Conservation (phyloP, 1,284 basidiomycete genomes). For the Athelia sp. region DNA sequence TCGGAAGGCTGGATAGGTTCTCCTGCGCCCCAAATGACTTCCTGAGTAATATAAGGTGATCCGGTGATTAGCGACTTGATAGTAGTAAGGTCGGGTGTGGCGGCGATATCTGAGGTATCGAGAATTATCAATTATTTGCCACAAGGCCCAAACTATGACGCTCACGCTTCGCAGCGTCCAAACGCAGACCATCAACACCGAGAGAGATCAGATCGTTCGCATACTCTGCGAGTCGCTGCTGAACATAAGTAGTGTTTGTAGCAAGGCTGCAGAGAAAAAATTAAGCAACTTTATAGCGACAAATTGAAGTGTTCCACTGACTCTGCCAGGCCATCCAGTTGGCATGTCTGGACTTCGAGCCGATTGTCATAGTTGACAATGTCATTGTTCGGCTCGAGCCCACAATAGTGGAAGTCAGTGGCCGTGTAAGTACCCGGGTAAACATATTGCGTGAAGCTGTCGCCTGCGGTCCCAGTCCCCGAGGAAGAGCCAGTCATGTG, state of each 20-base stretch:
- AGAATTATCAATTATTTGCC: too few species aligned
- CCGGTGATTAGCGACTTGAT: slow-evolving; percentile 41
- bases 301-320: too few species aligned
- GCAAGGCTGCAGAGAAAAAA: too few species aligned
- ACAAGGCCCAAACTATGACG: too few species aligned
- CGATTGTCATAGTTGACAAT: slow-evolving; percentile 53
- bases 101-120: slow-evolving; percentile 46
- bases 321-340: slow-evolving; percentile 56
- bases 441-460: slow-evolving; percentile 49
- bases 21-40: slow-evolving; percentile 49
- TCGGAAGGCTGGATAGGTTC: slow-evolving; percentile 51
- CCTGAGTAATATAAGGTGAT: slow-evolving; percentile 52
- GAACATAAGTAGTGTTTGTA: slow-evolving; percentile 54
- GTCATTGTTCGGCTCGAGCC: slow-evolving; percentile 43
- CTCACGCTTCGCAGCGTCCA: slow-evolving; percentile 66
- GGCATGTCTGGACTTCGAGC: slow-evolving; percentile 55
- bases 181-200: slow-evolving; percentile 58
- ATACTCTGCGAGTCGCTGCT: slow-evolving; percentile 46
- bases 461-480: slow-evolving; percentile 49
- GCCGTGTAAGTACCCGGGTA: slow-evolving; percentile 53
- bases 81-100: slow-evolving; percentile 42
- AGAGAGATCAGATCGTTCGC: slow-evolving; percentile 57
- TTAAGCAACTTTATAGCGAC: too few species aligned
- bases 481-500: slow-evolving; percentile 53
- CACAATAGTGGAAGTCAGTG: slow-evolving; percentile 63